Conservation (phyloP, 2,329 filamentous ascomycete species). For the Claviceps citrina region DNA sequence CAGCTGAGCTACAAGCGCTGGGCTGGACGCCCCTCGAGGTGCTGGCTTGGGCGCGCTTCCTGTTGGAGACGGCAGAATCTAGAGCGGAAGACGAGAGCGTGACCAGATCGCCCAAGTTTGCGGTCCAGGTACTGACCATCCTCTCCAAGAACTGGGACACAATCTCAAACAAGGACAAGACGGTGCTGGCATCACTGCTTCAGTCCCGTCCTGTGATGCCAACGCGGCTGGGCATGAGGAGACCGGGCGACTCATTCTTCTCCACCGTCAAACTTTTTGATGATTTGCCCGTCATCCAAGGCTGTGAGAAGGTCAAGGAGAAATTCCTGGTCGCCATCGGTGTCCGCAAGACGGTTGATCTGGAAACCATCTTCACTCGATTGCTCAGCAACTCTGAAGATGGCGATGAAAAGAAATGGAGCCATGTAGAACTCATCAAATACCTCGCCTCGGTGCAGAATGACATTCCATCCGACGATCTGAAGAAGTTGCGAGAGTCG, state of each 20-base stretch:
- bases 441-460: conserved; percentile 81
- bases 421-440: conserved; percentile 84
- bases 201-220: conserved; percentile 63
- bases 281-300: conserved; percentile 69
- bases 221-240: conserved; percentile 79
- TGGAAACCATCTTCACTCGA: conserved; percentile 83
- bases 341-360: conserved; percentile 83
- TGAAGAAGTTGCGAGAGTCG: conserved; percentile 61
- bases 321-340: conserved; percentile 73
- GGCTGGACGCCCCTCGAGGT: conserved; percentile 79
- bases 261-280: conserved; percentile 88
- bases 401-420: conserved; percentile 55
- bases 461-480: conserved; percentile 73
- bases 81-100: conserved; percentile 51
- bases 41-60: conserved; percentile 68
- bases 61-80: conserved; percentile 52
- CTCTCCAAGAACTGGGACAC: conserved; percentile 84
- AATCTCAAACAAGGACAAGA: conserved; percentile 51
- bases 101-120: conserved; percentile 56
- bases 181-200: conserved; percentile 48
- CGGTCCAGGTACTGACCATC: conserved; percentile 59
- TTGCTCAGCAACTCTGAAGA: conserved; percentile 49
- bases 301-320: conserved; percentile 69
- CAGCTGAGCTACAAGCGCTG: conserved; percentile 57
- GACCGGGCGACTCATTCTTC: conserved; percentile 78